Evolutionary conservation across 768 basidiomycete genomes (phyloP).

Genomic region (Russula dissimulans): DNA sequence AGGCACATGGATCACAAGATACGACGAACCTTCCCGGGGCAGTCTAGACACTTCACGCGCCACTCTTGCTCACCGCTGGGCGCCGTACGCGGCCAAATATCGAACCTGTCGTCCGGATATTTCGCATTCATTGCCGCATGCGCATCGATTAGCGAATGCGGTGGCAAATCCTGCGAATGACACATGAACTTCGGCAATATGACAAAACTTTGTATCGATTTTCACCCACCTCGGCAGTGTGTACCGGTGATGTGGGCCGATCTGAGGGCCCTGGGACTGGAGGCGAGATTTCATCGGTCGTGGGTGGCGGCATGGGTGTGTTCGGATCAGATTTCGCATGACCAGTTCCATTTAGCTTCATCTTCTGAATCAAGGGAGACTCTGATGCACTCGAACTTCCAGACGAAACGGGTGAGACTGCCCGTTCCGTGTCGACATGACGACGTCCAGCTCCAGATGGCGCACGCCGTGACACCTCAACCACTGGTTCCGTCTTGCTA

Average conservation of each 20-base stretch:
- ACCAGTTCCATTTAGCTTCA: constrained; percentile 48
- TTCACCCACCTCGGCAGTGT: constrained; percentile 4
- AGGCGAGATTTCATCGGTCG: constrained; percentile 13
- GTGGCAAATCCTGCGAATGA: constrained; percentile 30
- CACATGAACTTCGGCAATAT: background rate
- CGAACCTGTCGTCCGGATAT: constrained; percentile 79
- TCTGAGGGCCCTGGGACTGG: constrained; percentile 7
- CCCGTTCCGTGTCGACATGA: constrained; percentile 38
- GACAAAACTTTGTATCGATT: background rate
- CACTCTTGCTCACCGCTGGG: constrained; percentile 63
- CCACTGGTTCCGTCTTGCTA: constrained; percentile 31
- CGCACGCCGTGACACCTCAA: constrained; percentile 24
- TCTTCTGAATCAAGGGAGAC: constrained; percentile 58
- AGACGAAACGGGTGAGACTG: constrained; percentile 61
- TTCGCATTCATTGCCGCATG: constrained; percentile 55
- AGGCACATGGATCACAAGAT: background rate
- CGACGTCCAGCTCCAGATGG: constrained; percentile 10
- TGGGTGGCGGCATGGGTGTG: constrained; percentile 19
- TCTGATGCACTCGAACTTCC: constrained; percentile 63
- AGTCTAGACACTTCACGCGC: constrained; percentile 86
- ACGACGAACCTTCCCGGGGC: constrained; percentile 75
- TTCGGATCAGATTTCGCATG: constrained; percentile 28
- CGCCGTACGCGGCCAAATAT: constrained; percentile 53
- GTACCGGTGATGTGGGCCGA: constrained; percentile 12
- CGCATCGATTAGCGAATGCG: constrained; percentile 64